A percentile compares a stretch with the other conserved stretches of the same genome.
phyloP scores from a whole-genome alignment of 106 monocot genomes.

The Dendrobium huoshanense region DNA sequence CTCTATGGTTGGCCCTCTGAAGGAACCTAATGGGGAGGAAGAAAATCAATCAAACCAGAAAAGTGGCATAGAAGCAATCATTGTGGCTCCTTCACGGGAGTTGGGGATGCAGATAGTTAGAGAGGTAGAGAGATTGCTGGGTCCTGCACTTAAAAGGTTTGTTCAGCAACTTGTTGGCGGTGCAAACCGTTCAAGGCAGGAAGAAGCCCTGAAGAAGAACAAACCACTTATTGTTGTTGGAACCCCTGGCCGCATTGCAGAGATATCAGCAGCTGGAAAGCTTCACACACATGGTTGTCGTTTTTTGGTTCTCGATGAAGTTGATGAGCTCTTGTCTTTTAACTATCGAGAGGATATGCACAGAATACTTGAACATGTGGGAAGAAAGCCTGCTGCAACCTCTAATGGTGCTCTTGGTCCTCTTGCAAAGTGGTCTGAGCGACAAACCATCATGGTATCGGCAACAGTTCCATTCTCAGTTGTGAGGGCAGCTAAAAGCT shows the following conservation, averaged over 20 bases:
- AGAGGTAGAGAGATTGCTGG: conserved; percentile 73
- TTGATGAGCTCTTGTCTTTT: conserved; percentile 87
- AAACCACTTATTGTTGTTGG: conserved; percentile 86
- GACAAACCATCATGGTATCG: conserved; percentile 89
- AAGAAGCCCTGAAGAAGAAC: conserved; percentile 92
- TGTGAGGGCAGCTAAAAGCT: conserved; percentile 70
- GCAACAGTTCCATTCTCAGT: conserved; percentile 93
- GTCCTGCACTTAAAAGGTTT: conserved; percentile 49
- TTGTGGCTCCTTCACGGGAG: conserved; percentile 93
- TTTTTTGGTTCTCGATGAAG: conserved; percentile 89
- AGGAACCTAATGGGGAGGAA: conserved; percentile 18
- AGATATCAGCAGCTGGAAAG: conserved; percentile 92
- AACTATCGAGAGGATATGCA: conserved; percentile 97
- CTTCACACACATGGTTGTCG: conserved; percentile 80
- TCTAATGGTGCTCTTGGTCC: conserved; percentile 29
- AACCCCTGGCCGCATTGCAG: conserved; percentile 91
- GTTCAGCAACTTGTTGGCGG: conserved; percentile 99
- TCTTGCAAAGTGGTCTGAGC: conserved; percentile 45
- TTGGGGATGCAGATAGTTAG: conserved; percentile 97
- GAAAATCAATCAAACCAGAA: conserved; percentile 26
- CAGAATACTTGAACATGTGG: conserved; percentile 93
- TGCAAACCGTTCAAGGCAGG: conserved; percentile 91
- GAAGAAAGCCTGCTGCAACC: conserved; percentile 36
- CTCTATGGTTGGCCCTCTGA: conserved; percentile 72
- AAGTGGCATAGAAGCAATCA: conserved; percentile 71